Base-by-base conservation (phyloP, 306 rosid genomes). In the Mimosa bimucronata region DNA sequence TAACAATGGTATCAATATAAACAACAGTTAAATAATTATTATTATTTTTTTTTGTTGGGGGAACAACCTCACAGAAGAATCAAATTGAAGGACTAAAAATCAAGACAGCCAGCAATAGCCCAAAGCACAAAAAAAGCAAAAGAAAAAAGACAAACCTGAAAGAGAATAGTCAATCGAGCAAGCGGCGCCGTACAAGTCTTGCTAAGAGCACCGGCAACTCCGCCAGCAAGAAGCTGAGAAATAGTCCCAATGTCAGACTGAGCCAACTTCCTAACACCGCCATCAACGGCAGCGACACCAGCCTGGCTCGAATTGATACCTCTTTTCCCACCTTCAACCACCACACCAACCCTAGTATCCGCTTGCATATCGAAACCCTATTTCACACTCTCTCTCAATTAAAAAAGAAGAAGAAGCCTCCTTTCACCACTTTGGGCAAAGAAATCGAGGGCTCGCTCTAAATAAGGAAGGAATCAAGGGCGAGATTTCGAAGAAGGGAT, bases 161-260 rank as follows among this genome's bases (percentile, higher is more conserved):
- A 96, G 66, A 96, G 98, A 66, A 96, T 96, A 7, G 99, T 96
- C 28, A 96, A 92, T 21, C 99, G 90, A 18, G 98, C 99, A 57
- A 96, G 97, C 53, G 99, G 99, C 28, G 99, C 99, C 45, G 99
- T 96, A 69, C 98, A 96, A n/a, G 99, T 93, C 84, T 96, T 96
- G 80, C 92, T 85, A 9, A 96, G 83, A 41, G 98, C 97, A 5
- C 99, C 99, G 14, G 99, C 99, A 53, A 96, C 94, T 2, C 99
- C 99, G 26, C 98, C 98, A 57, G 99, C 97, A 21, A 93, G 87
- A 75, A 93, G 94, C 85, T 96, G 99, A 53, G 98, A 90, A 31
- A 90, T 19, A n/a, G 97, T 83, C 48, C 89, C 94, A 72, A 89
- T 85, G 90, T 89, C 98, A 66, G 95, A 84, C 69, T 85, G 87